phyloP scores from a whole-genome alignment of 306 rosid species.

The Vigna radiata region DNA sequence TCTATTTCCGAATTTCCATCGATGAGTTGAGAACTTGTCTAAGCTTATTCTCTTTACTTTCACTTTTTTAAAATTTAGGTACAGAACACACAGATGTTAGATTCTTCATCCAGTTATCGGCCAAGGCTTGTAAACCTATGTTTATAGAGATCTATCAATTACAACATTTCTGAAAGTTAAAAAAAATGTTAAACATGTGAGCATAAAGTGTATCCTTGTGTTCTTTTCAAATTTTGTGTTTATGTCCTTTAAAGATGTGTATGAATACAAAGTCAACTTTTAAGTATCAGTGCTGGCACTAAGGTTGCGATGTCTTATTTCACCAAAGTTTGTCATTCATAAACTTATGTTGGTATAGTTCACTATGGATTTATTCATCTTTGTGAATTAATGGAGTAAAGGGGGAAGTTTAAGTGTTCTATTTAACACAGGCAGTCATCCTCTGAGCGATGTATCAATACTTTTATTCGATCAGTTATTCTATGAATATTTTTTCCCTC shows the following conservation, averaged over 20 bases:
- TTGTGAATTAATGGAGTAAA: not conserved
- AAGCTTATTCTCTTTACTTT: not conserved
- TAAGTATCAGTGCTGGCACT: not conserved
- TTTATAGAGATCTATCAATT: not conserved
- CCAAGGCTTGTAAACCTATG: not conserved
- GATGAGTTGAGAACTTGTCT: not conserved
- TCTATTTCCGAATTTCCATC: not conserved
- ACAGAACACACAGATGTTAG: not conserved
- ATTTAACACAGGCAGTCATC: not conserved
- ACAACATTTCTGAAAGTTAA: not conserved
- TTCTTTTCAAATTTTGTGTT: not conserved
- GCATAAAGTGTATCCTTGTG: not conserved
- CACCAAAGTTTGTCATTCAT: not conserved
- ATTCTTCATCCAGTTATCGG: not conserved
- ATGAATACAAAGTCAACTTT: not conserved
- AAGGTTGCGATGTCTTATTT: not conserved
- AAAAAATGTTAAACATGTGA: not conserved
- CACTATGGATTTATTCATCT: not conserved
- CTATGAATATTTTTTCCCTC: not conserved
- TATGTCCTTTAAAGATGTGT: not conserved
- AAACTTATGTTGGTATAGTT: not conserved
- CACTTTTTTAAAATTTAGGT: not conserved
- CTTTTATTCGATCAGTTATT: not conserved
- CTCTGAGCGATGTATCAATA: not conserved
- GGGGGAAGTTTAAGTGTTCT: constrained; percentile 5